These are phyloP conservation scores for Solanum habrochaites DNA, from an alignment of 257 asterid species.

Conservation along the genomic window DNA sequence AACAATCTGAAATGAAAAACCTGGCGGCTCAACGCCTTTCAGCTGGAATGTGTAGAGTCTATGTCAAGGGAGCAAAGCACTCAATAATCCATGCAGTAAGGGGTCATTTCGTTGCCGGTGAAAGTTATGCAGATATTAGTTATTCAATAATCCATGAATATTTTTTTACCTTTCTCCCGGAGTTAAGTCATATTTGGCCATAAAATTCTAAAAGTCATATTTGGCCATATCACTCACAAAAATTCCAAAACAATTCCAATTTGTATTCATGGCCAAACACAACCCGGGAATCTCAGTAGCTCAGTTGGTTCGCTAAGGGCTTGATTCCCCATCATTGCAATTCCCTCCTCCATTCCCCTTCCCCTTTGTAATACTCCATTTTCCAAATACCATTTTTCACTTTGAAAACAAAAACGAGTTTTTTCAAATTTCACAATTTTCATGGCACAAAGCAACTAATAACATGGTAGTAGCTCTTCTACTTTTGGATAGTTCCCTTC, in stretches of 20 bases:
- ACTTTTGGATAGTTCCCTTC: too few relatives aligned
- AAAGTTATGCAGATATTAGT: neutral
- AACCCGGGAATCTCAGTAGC: too few relatives aligned
- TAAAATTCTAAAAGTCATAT: neutral
- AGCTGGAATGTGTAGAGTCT: constrained; percentile 94
- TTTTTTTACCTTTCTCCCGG: neutral
- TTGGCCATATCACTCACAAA: neutral
- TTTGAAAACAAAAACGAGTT: neutral
- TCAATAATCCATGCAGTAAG: neutral
- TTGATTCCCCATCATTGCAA: too few relatives aligned
- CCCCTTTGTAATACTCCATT: neutral
- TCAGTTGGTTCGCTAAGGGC: too few relatives aligned
- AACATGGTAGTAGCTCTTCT: too few relatives aligned
- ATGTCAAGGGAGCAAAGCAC: constrained; percentile 38
- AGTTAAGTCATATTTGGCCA: neutral
- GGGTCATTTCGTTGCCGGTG: neutral
- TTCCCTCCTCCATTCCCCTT: too few relatives aligned
- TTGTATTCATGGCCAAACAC: neutral
- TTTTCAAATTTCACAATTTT: too few relatives aligned
- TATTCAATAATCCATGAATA: neutral
- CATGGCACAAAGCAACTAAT: too few relatives aligned
- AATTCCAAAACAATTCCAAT: neutral
- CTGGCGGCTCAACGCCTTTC: constrained; percentile 93
- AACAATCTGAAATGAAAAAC: constrained; percentile 88
- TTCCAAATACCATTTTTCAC: neutral